Percentiles rank a stretch among this genome's conserved stretches.
Conservation (phyloP, 2,329 filamentous ascomycete genomes). For the Ophiostoma triangulosporum region DNA sequence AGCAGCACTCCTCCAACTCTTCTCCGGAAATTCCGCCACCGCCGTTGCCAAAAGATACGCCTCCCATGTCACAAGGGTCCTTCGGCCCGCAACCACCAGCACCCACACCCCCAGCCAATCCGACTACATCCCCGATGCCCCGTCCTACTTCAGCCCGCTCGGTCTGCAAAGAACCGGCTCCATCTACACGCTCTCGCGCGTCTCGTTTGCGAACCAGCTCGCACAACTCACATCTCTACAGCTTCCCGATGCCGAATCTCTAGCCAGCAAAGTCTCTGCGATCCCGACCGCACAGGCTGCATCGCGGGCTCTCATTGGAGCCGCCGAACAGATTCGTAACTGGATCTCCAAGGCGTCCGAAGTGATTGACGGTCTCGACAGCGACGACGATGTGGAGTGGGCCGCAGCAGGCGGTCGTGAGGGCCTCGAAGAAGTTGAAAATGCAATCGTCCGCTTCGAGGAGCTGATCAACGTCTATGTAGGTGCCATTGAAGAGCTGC, state of each 20-base stretch:
- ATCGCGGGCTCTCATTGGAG: conserved; percentile 67
- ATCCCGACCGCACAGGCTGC: conserved; percentile 80
- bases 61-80: conserved; percentile 21
- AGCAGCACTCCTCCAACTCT: conserved; percentile 29
- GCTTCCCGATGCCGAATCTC: conserved; percentile 69
- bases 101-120: conserved; percentile 16
- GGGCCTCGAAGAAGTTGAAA: conserved; percentile 59
- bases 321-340: conserved; percentile 80
- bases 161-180: conserved; percentile 62
- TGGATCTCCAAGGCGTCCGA: conserved; percentile 92
- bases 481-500: conserved; percentile 81
- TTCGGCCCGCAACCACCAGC: neutral
- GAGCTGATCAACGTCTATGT: conserved; percentile 86
- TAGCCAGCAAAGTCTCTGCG: conserved; percentile 70
- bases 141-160: conserved; percentile 53
- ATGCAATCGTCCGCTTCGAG: conserved; percentile 72
- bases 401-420: conserved; percentile 76
- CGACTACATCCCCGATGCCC: conserved; percentile 36
- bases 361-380: conserved; percentile 77
- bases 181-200: conserved; percentile 84
- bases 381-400: conserved; percentile 97
- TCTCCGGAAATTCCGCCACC: conserved; percentile 23
- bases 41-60: conserved; percentile 39
- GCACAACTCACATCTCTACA: conserved; percentile 83
- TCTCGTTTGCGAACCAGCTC: conserved; percentile 86